phyloP scores from a whole-genome alignment of 345 rosid species.

The Nephelium lappaceum region DNA sequence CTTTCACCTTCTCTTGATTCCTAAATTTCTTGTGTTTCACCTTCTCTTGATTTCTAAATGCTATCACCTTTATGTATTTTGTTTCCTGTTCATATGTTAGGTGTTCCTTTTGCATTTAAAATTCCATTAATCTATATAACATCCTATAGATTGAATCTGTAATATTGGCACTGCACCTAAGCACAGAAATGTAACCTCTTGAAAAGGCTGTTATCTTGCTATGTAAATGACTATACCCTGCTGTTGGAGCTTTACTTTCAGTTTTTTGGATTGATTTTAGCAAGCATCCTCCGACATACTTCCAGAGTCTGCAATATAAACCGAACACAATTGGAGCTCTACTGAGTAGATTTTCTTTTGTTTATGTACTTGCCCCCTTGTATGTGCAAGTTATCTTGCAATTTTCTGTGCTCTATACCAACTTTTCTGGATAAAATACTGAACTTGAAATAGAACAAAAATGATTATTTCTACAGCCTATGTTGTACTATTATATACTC shows the following conservation, averaged over 20 bases:
- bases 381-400: conserved; percentile 3
- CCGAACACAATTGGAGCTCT: background rate
- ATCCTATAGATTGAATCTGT: background rate
- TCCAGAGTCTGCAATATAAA: background rate
- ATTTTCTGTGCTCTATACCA: background rate
- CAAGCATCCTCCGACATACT: background rate
- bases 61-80: background rate
- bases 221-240: background rate
- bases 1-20: conserved; percentile 2
- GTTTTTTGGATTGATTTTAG: background rate
- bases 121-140: background rate
- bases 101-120: conserved; percentile 4
- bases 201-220: background rate
- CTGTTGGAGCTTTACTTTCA: background rate
- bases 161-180: background rate
- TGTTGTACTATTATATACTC: background rate
- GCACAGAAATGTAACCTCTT: background rate
- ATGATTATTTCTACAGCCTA: background rate
- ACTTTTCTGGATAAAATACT: background rate
- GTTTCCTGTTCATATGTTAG: conserved; percentile 3
- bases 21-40: background rate
- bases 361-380: background rate
- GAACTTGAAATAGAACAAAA: background rate
- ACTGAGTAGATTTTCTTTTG: background rate
- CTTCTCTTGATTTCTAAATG: background rate